phyloP scores from a whole-genome alignment of 1,139 yeast species.

The Hemisphaericaspora lyxosophila region DNA sequence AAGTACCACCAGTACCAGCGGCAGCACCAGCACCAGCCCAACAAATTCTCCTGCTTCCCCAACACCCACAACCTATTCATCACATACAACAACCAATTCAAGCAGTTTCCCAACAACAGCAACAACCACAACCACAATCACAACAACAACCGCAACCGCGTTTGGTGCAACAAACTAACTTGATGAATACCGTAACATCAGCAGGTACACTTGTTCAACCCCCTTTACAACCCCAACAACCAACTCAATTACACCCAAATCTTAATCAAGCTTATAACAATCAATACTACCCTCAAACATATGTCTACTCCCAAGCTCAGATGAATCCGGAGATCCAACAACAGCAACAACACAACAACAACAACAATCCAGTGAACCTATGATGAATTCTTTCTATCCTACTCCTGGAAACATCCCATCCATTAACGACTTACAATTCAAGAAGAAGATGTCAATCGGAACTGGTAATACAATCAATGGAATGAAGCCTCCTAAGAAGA shows the following conservation, averaged over 20 bases:
- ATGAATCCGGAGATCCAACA: slow-evolving; percentile 7
- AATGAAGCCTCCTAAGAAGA: slow-evolving; percentile 33
- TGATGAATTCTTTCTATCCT: neutral
- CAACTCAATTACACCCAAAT: slow-evolving; percentile 18
- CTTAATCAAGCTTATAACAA: slow-evolving; percentile 16
- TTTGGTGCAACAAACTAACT: slow-evolving; percentile 1
- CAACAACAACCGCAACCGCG: slow-evolving; percentile 8
- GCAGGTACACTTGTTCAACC: slow-evolving; percentile 8
- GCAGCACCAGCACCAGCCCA: slow-evolving; percentile 10
- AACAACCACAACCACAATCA: slow-evolving; percentile 6
- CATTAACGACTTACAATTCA: slow-evolving; percentile 4
- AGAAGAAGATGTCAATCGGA: neutral
- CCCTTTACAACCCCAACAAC: slow-evolving; percentile 17
- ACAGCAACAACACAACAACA: slow-evolving; percentile 11
- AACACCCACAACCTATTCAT: slow-evolving; percentile 9
- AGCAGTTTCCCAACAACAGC: slow-evolving; percentile 3
- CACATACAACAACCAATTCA: slow-evolving; percentile 10
- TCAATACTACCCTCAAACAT: slow-evolving; percentile 12
- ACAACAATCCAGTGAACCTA: slow-evolving; percentile 5
- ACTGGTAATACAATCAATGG: slow-evolving; percentile 1
- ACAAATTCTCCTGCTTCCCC: no score
- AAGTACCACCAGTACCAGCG: slow-evolving; percentile 10
- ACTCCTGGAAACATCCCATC: slow-evolving; percentile 6
- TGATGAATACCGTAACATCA: slow-evolving; percentile 1
- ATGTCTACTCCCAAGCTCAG: slow-evolving; percentile 7